Evolutionary conservation across 345 rosid species (phyloP).

Genomic region (Pugionium cornutum): DNA sequence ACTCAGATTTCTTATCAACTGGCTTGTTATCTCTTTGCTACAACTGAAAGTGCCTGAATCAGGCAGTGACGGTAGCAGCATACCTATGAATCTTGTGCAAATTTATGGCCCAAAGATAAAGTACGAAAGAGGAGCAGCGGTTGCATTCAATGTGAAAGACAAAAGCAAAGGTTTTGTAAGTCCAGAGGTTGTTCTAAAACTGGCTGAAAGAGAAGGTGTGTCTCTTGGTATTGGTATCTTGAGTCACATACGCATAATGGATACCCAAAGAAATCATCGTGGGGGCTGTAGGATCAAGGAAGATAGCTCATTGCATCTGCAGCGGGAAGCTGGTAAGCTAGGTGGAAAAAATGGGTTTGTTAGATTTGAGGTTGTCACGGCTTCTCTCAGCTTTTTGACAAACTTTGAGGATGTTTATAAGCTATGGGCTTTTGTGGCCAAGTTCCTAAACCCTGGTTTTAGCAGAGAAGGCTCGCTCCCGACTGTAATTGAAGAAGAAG

Average conservation of each 20-base stretch:
- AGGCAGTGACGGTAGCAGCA: conserved; percentile 25
- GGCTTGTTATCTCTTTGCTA: conserved; percentile 52
- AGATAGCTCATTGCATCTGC: conserved; percentile 55
- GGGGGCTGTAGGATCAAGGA: conserved; percentile 49
- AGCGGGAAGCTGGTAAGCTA: conserved; percentile 56
- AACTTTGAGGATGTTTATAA: too few relatives aligned
- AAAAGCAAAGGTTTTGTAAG: conserved; percentile 59
- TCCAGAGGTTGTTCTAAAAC: conserved; percentile 84
- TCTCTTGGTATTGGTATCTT: conserved; percentile 81
- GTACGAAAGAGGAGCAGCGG: conserved; percentile 96
- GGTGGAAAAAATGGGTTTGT: conserved; percentile 54
- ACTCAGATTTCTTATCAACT: conserved; percentile 52
- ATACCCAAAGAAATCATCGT: conserved; percentile 56
- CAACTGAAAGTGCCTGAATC: conserved; percentile 59
- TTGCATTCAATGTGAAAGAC: conserved; percentile 86
- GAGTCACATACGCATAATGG: conserved; percentile 76
- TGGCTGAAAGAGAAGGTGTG: conserved; percentile 85
- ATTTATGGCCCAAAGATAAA: conserved; percentile 96
- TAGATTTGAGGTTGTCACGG: conserved; percentile 68
- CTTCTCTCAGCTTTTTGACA: too few relatives aligned
- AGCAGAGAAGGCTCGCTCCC: conserved; percentile 65
- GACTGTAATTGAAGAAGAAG: conserved; percentile 59
- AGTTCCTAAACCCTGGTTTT: conserved; percentile 26
- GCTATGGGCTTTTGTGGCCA: too few relatives aligned
- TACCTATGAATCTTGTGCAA: conserved; percentile 58